Evolutionary conservation across 1,139 yeast species (phyloP), one percentile per base, ranked within the genome.

Genomic region (Diutina rugosa): DNA sequence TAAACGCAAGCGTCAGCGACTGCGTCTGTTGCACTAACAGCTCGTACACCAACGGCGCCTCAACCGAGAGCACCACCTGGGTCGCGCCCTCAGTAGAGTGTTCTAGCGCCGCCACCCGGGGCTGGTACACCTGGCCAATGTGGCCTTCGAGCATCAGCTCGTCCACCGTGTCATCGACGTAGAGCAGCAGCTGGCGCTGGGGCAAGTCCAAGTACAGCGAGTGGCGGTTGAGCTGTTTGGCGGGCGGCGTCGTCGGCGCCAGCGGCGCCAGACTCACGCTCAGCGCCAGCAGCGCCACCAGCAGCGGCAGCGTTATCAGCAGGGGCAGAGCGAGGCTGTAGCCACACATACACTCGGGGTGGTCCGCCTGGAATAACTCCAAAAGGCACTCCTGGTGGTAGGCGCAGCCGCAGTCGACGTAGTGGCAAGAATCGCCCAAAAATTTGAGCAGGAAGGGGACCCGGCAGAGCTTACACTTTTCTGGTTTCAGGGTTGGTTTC

Each of bases 11-110:
- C 26, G 44, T 49, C 28, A n/a, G 44, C 41, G 16, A 32, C 6
- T 49, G 44, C 12, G 32, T 49, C 26, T 30, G 44, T 10, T 30
- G 41, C 8, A 49, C 53, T 12, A 49, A 16, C 53, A 32, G 41
- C 9, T 49, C 53, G 44, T 49, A 49, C n/a, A 49, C 53, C 35
- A n/a, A 21, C 41, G 53, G 53, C 9, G 53, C 53, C 29, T 49
- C 32, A 8, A 49, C 44, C 14, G 44, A 29, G 8, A 49, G 14
- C 28, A 30, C 53, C 53, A 49, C 21, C 29, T 49, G 44, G 5
- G 53, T 49, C 10, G 53, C 3, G 7, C 9, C 28, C 1, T 10
- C 8, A 6, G 41, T 1, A 12, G 53, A 7, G 14, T 49, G 10
- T 29, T 49, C 53, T 6, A 16, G 32, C n/a, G 32, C 16, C 30